These are phyloP conservation scores for Chionographis japonica DNA, from an alignment of 106 monocot species.

Conservation along the genomic window DNA sequence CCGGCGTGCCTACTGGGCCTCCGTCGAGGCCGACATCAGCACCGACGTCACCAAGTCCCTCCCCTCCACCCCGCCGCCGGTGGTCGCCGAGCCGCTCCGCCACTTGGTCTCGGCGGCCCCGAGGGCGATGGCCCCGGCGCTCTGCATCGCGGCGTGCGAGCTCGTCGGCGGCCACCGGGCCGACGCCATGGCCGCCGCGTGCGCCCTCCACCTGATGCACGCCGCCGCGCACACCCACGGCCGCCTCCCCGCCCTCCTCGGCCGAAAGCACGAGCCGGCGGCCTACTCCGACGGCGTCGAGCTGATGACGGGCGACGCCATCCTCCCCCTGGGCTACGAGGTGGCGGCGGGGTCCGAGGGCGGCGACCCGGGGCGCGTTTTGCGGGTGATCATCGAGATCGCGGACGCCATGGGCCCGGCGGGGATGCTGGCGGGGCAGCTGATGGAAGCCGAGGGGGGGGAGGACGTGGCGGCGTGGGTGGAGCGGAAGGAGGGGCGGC, in stretches of 20 bases:
- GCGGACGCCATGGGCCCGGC: neutral
- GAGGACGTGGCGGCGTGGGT: neutral
- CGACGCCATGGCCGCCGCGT: slow-evolving; percentile 2
- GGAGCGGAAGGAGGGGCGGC: slow-evolving; percentile 3
- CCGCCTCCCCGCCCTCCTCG: too few species aligned
- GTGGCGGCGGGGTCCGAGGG: neutral
- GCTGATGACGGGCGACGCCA: neutral
- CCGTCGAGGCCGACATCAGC: neutral
- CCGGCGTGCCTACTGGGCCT: neutral
- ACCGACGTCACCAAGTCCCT: neutral
- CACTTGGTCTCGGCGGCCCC: neutral
- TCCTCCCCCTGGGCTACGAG: neutral
- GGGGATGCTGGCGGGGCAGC: neutral
- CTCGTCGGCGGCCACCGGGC: neutral
- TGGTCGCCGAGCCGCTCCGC: neutral
- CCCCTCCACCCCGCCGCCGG: neutral
- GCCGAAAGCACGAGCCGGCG: too few species aligned
- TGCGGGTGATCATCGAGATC: neutral
- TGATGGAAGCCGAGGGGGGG: neutral
- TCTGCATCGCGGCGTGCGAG: slow-evolving; percentile 8
- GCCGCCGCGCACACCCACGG: neutral
- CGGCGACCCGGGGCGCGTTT: neutral
- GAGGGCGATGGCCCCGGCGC: neutral
- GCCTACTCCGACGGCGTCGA: neutral
- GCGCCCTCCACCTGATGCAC: slow-evolving; percentile 4